Evolutionary conservation across 805 yeast species (phyloP).

Genomic region (Ogataea angusta): DNA sequence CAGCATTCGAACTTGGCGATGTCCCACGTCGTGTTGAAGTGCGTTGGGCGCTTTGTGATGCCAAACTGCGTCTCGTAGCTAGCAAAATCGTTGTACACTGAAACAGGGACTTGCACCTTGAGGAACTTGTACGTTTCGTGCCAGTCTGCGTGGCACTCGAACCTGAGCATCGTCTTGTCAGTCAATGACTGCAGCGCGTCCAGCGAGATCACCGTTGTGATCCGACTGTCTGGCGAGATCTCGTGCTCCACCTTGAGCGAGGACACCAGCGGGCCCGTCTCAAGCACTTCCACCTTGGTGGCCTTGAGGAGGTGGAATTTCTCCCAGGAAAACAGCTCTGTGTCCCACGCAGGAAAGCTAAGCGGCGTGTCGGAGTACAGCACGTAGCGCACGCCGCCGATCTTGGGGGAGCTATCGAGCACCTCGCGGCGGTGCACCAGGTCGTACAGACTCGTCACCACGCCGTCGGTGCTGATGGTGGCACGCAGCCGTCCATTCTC

Average conservation of each 20-base stretch:
- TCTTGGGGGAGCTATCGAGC: constrained; percentile 50
- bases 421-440: constrained; percentile 57
- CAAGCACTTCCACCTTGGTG: constrained; percentile 38
- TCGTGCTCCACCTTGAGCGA: constrained; percentile 60
- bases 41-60: constrained; percentile 86
- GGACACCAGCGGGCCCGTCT: constrained; percentile 56
- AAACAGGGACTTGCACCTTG: constrained; percentile 94
- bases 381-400: constrained; percentile 79
- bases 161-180: constrained; percentile 42
- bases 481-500: constrained; percentile 63
- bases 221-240: constrained; percentile 53
- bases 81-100: constrained; percentile 70
- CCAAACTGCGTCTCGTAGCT: constrained; percentile 95
- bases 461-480: constrained; percentile 48
- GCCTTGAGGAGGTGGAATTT: constrained; percentile 54
- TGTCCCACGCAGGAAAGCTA: constrained; percentile 96
- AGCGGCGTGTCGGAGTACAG: constrained; percentile 88
- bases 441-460: constrained; percentile 64
- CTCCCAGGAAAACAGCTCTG: constrained; percentile 83
- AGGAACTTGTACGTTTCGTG: constrained; percentile 81
- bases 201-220: constrained; percentile 68
- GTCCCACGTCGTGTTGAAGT: constrained; percentile 94
- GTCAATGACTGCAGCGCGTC: constrained; percentile 46
- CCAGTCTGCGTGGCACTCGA: constrained; percentile 74
- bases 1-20: constrained; percentile 95